A percentile compares a stretch with the other conserved stretches of the same genome.
Conservation (phyloP, 805 yeast species). For the Starmerella etchellsii region DNA sequence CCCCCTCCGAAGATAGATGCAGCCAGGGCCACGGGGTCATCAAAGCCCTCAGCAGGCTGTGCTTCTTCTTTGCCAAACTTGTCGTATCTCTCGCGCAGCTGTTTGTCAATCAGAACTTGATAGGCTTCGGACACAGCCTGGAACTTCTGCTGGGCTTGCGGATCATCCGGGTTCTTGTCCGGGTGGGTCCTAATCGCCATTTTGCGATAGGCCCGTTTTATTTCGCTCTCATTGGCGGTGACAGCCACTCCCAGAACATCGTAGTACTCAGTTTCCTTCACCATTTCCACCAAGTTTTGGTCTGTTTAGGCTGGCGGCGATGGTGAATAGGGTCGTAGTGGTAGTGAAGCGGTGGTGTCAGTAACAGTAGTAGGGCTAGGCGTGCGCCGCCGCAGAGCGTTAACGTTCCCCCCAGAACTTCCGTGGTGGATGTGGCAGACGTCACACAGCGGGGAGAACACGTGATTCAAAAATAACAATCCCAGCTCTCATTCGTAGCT, state of each 20-base stretch:
- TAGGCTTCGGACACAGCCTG: constrained; percentile 52
- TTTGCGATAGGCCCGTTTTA: constrained; percentile 87
- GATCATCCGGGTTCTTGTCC: constrained; percentile 92
- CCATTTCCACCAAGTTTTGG: constrained; percentile 36
- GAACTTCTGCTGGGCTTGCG: constrained; percentile 74
- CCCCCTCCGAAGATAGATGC: constrained; percentile 82
- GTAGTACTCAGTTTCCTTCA: constrained; percentile 74
- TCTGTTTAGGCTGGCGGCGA: not conserved
- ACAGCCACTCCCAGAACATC: constrained; percentile 59
- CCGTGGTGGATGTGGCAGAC: too few relatives aligned
- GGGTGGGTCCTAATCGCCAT: constrained; percentile 87
- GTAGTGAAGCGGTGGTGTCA: too few relatives aligned
- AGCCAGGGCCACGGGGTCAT: constrained; percentile 80
- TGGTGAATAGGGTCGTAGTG: too few relatives aligned
- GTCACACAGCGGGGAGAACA: too few relatives aligned
- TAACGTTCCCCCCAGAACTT: too few relatives aligned
- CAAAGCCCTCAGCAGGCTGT: constrained; percentile 53
- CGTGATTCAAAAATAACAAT: too few relatives aligned
- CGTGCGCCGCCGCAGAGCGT: too few relatives aligned
- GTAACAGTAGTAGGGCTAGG: too few relatives aligned
- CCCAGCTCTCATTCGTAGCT: too few relatives aligned
- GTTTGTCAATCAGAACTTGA: constrained; percentile 59
- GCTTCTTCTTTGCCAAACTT: constrained; percentile 71
- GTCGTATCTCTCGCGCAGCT: constrained; percentile 62
- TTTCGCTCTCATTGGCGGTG: constrained; percentile 64